These are phyloP conservation scores for Yamadazyma epiphylla DNA, from an alignment of 1,139 yeast species.

Conservation along the genomic window DNA sequence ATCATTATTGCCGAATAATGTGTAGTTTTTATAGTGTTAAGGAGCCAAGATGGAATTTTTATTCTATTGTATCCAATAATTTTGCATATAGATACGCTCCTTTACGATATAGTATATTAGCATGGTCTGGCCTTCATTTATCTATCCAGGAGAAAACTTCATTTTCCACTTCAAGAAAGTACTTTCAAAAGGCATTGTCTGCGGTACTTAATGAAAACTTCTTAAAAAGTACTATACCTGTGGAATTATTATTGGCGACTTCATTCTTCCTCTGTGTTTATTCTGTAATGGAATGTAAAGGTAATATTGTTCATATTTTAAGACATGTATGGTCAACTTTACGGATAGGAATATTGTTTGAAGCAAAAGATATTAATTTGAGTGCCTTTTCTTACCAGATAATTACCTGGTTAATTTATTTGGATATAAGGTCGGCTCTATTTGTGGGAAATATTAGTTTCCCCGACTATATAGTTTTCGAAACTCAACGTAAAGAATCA, in stretches of 20 bases:
- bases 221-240: conserved; percentile 1
- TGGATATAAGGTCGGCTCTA: conserved; percentile 4
- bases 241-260: conserved; percentile 4
- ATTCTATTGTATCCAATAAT: conserved; percentile 3
- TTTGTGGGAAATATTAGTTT: conserved; percentile 5
- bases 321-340: conserved; percentile 6
- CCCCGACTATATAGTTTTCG: conserved; percentile 4
- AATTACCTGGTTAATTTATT: conserved; percentile 5
- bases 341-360: conserved; percentile 2
- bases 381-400: conserved; percentile 4
- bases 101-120: conserved; percentile 3
- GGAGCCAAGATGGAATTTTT: conserved; percentile 6
- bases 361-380: conserved; percentile 1
- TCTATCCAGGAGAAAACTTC: conserved; percentile 3
- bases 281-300: conserved; percentile 3
- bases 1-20: conserved; percentile 5
- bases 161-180: background rate
- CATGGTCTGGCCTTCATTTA: conserved; percentile 5
- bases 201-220: conserved; percentile 3
- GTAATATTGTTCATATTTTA: conserved; percentile 3
- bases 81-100: conserved; percentile 6
- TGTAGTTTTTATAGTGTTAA: conserved; percentile 4
- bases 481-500: background rate
- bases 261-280: conserved; percentile 3
- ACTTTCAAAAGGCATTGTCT: conserved; percentile 2